Base-by-base conservation (phyloP, 2,329 filamentous ascomycete species). In the Bisporella sp. region DNA sequence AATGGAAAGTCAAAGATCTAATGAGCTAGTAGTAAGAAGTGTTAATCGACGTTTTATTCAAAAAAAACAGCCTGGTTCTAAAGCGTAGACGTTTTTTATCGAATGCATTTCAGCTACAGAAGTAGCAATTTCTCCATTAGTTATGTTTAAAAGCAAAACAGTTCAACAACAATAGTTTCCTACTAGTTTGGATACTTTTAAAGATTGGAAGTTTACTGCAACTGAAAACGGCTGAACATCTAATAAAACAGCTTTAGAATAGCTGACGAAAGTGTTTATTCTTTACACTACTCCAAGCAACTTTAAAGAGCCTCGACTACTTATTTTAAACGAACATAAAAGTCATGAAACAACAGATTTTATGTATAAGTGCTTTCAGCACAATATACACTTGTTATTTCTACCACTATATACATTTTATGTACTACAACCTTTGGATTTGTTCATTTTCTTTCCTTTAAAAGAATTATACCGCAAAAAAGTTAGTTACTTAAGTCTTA, bases 121-220 rank as follows among this genome's bases (percentile, higher is more conserved):
- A 12, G 8, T 9, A 3, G 21, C 11, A 6, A 6, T 47, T 9
- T 11, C 4, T 42, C 49, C 42, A 43, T 32, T 54, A n/a, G 42
- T 51, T 30, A 54, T 51, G 3, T 55, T 37, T 29, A 55, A 55
- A 39, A 33, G 43, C 21, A 54, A 52, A 29, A 37, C 33, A 39
- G 28, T 52, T n/a, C 31, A 52, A 42, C 31, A 53, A 48, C 13
- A 53, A 41, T 53, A 29, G 32, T 53, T 53, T 47, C 31, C 6
- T 9, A 41, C 31, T 32, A 32, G 6, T 11, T 13, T 53, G 6
- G 30, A 48, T 41, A 11, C 4, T 4, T 51, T 43, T 42, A 48
- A 48, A 21, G 2, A 11, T 6, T 51, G 29, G 33, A 2, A 54
- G 40, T 54, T 51, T 33, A 54, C 30, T 31, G 13, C 45, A 4